Conservation (phyloP, 164 flowering plant species). For the Berberis vulgaris region DNA sequence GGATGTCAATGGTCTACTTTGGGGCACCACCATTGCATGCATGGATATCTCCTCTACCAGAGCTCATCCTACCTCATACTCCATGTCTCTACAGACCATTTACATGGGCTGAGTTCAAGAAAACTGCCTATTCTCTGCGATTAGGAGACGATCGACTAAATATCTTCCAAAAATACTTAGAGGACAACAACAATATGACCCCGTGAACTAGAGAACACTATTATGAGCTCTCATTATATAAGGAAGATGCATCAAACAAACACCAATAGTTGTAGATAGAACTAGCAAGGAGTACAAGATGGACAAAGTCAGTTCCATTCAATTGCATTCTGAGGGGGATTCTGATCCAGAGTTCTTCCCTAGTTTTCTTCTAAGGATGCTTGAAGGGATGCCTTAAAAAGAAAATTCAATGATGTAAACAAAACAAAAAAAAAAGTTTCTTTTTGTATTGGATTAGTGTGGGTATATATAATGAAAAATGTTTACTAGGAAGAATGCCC, state of each 20-base stretch:
- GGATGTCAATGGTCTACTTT: conserved; percentile 65
- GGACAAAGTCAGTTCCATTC: too few relatives aligned
- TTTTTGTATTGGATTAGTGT: too few relatives aligned
- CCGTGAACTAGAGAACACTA: background rate
- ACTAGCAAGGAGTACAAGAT: too few relatives aligned
- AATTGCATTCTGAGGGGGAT: background rate
- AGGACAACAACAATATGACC: background rate
- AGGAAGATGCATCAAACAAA: background rate
- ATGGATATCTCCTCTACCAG: conserved; percentile 40
- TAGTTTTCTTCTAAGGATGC: conserved; percentile 3
- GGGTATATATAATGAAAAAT: too few relatives aligned
- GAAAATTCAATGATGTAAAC: too few relatives aligned
- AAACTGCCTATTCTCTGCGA: conserved; percentile 40
- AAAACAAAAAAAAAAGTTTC: too few relatives aligned
- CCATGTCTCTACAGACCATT: conserved; percentile 50
- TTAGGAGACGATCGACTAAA: conserved; percentile 49
- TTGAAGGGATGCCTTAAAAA: background rate
- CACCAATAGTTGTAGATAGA: too few relatives aligned
- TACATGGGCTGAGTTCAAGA: conserved; percentile 75
- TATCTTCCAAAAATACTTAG: conserved; percentile 23
- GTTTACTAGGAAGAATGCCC: background rate
- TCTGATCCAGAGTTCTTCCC: background rate
- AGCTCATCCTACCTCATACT: conserved; percentile 28
- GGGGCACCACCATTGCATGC: conserved; percentile 59
- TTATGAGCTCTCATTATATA: too few relatives aligned